Conservation (phyloP, 257 asterid genomes). For the Nicotiana tabacum region DNA sequence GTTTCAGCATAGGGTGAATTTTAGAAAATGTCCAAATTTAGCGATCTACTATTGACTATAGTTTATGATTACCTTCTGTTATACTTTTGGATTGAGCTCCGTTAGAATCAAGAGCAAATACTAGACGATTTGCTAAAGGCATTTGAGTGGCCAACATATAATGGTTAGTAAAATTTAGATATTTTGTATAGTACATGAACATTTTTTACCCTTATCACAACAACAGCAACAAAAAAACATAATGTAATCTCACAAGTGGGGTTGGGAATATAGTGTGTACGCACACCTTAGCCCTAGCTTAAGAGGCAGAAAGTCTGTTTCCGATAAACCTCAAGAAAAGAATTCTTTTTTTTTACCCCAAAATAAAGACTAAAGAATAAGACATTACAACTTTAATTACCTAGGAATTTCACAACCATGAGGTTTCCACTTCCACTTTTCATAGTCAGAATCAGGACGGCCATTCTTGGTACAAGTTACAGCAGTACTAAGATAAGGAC, state of each 20-base stretch:
- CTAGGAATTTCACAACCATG: constrained; percentile 69
- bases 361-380: no score
- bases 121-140: background rate
- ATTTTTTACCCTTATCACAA: no score
- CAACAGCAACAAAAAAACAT: no score
- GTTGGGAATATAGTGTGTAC: fast-evolving
- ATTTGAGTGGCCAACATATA: no score
- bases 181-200: no score
- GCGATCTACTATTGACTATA: background rate
- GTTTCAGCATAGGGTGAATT: background rate
- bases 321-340: fast-evolving
- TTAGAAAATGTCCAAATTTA: background rate
- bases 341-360: no score
- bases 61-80: background rate
- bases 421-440: constrained; percentile 85
- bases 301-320: no score
- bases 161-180: no score
- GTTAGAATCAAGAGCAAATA: background rate
- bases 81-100: background rate
- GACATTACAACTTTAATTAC: constrained; percentile 20
- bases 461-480: constrained; percentile 73
- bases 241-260: no score
- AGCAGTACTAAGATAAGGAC: constrained; percentile 74
- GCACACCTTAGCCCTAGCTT: no score
- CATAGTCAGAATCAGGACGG: constrained; percentile 83